phyloP scores from a whole-genome alignment of 2,329 filamentous ascomycete genomes.

The Venturia effusa region DNA sequence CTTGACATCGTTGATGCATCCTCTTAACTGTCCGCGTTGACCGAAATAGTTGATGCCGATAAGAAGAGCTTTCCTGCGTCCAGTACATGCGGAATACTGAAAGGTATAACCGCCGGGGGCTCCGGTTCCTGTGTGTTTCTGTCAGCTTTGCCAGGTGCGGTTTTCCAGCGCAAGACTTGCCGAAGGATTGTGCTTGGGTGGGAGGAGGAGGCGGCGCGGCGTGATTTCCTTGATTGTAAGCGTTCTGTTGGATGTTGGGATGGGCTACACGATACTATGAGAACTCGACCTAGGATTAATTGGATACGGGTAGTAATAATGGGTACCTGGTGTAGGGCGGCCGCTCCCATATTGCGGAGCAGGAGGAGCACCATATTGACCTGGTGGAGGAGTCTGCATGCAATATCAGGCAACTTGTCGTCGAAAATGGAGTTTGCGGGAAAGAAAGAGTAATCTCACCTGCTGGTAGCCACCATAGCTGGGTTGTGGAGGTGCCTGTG shows the following conservation, averaged over 20 bases:
- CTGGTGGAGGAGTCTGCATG: conserved; percentile 41
- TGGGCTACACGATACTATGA: conserved; percentile 11
- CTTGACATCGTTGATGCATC: conserved; percentile 95
- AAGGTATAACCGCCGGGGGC: conserved; percentile 73
- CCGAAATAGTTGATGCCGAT: conserved; percentile 97
- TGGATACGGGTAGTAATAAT: conserved; percentile 7
- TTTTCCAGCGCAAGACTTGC: conserved; percentile 3
- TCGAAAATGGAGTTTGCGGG: background rate
- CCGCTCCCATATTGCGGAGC: background rate
- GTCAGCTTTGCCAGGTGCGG: conserved; percentile 20
- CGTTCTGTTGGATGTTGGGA: conserved; percentile 38
- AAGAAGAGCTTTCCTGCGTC: conserved; percentile 75
- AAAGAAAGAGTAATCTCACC: conserved; percentile 20
- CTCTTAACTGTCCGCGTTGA: conserved; percentile 78
- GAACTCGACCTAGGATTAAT: conserved; percentile 12
- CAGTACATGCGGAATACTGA: conserved; percentile 86
- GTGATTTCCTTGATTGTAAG: conserved; percentile 46
- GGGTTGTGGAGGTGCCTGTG: conserved; percentile 28
- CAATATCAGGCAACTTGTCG: conserved; percentile 13
- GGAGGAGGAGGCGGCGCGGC: conserved; percentile 56
- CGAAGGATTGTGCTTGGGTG: conserved; percentile 35
- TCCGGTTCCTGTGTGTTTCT: conserved; percentile 65
- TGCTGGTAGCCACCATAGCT: conserved; percentile 32
- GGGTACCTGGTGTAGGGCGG: conserved; percentile 13
- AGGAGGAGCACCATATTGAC: conserved; percentile 27